A percentile compares a stretch with the other conserved stretches of the same genome.
Conservation (phyloP, 1,139 yeast species). For the Geotrichum restrictum region DNA sequence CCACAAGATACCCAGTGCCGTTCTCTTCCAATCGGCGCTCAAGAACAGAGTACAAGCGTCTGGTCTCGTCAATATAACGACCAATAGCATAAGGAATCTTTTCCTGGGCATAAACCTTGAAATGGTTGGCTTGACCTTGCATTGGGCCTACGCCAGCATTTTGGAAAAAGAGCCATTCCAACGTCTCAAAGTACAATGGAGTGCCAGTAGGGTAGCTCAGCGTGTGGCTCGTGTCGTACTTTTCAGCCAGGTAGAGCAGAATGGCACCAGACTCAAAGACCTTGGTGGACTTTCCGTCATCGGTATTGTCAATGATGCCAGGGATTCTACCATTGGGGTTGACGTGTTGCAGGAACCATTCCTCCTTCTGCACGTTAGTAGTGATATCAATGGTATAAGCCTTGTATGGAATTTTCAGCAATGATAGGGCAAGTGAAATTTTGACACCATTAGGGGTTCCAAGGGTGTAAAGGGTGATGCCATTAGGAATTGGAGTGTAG, state of each 20-base stretch:
- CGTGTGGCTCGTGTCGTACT: conserved; percentile 52
- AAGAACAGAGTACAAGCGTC: conserved; percentile 51
- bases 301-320: conserved; percentile 45
- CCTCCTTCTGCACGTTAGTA: conserved; percentile 47
- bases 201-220: conserved; percentile 48
- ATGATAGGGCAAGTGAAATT: conserved; percentile 47
- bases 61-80: conserved; percentile 50
- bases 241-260: conserved; percentile 52
- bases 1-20: conserved; percentile 52
- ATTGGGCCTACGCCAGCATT: conserved; percentile 60
- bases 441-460: conserved; percentile 60
- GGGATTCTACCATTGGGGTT: conserved; percentile 67
- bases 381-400: conserved; percentile 44
- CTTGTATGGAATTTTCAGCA: conserved; percentile 49
- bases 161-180: conserved; percentile 54
- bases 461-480: conserved; percentile 44
- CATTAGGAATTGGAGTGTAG: conserved; percentile 17
- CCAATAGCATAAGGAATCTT: conserved; percentile 51
- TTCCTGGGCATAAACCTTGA: conserved; percentile 44
- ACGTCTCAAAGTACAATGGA: conserved; percentile 47
- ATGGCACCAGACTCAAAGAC: conserved; percentile 58
- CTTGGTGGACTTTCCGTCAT: conserved; percentile 30
- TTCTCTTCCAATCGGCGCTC: conserved; percentile 48
- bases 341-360: conserved; percentile 48
- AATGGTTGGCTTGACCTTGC: conserved; percentile 57